Evolutionary conservation across 2,329 filamentous ascomycete genomes (phyloP).

Genomic region (Macrophomina phaseolina): DNA sequence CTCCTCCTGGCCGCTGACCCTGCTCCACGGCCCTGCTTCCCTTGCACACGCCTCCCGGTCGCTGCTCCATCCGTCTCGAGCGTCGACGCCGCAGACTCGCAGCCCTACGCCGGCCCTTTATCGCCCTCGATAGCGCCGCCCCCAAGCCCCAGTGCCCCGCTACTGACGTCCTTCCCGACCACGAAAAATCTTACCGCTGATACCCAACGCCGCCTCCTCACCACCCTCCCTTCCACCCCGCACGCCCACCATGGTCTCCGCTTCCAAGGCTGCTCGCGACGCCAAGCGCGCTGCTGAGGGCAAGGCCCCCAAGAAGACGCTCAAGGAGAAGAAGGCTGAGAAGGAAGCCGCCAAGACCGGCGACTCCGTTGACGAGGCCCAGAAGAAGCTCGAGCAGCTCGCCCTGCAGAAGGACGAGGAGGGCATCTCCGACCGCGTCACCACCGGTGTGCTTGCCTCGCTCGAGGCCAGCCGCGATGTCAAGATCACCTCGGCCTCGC

Average conservation of each 20-base stretch:
- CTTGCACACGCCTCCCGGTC: not conserved
- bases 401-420: conserved; percentile 94
- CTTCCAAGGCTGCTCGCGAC: conserved; percentile 71
- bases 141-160: conserved; percentile 26
- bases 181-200: conserved; percentile 28
- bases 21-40: conserved; percentile 16
- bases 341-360: conserved; percentile 70
- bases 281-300: conserved; percentile 71
- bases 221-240: conserved; percentile 27
- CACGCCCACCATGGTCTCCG: conserved; percentile 64
- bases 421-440: conserved; percentile 95
- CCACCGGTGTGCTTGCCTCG: conserved; percentile 93
- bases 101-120: conserved; percentile 26
- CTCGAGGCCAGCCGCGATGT: conserved; percentile 86
- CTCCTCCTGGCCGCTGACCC: not conserved
- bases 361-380: conserved; percentile 58
- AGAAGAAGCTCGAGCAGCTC: conserved; percentile 83
- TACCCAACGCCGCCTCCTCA: conserved; percentile 13
- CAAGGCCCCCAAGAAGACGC: conserved; percentile 76
- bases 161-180: conserved; percentile 27
- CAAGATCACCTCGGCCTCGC: conserved; percentile 90
- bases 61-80: not conserved
- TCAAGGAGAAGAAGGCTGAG: conserved; percentile 73
- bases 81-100: conserved; percentile 19
- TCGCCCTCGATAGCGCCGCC: conserved; percentile 26